phyloP scores from a whole-genome alignment of 768 basidiomycete genomes.

The Solioccasus polychromus region DNA sequence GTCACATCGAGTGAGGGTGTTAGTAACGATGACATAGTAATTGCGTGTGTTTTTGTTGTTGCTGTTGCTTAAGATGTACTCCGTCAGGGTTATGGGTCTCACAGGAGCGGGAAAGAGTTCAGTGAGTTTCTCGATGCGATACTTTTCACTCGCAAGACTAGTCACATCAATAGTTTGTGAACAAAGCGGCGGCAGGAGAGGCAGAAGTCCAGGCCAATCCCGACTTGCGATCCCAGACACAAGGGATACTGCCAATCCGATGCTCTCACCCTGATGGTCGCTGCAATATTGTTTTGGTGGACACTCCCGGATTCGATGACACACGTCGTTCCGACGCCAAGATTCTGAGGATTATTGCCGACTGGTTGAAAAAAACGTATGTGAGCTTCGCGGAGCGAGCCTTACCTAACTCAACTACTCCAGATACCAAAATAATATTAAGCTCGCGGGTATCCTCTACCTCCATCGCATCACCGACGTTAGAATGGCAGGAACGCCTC shows the following conservation, averaged over 20 bases:
- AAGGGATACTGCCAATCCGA: conserved; percentile 1
- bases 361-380: conserved; percentile 18
- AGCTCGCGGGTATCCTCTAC: conserved; percentile 13
- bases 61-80: background rate
- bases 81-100: conserved; percentile 15
- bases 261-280: conserved; percentile 16
- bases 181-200: conserved; percentile 1
- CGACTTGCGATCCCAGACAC: conserved; percentile 9
- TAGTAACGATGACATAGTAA: conserved; percentile 13
- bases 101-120: conserved; percentile 20
- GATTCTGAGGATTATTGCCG: conserved; percentile 11
- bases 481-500: conserved; percentile 10
- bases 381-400: background rate
- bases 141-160: background rate
- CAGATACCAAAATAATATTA: conserved; percentile 10
- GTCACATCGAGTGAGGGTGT: too few species aligned
- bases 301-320: conserved; percentile 20
- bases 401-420: background rate
- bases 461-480: conserved; percentile 13
- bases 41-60: conserved; percentile 12
- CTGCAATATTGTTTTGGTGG: conserved; percentile 13
- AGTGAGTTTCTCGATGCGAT: conserved; percentile 2
- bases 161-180: conserved; percentile 13
- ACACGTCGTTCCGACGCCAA: conserved; percentile 7
- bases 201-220: background rate